Evolutionary conservation across 129 eudicot species (phyloP).

Genomic region (Flaveria linearis): DNA sequence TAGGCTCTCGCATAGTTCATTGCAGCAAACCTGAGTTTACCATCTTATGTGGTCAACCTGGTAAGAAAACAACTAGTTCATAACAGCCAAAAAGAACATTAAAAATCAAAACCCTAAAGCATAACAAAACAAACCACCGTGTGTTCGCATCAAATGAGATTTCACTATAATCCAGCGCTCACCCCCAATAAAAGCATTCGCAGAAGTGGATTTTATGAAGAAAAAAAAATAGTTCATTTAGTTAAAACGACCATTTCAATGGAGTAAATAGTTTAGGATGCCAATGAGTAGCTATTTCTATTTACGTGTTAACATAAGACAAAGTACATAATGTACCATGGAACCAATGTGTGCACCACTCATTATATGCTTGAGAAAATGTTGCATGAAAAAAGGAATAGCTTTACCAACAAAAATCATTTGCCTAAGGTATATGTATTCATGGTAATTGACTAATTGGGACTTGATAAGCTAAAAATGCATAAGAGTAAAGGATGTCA

Average conservation of each 20-base stretch:
- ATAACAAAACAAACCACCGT: background rate
- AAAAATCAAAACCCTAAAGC: background rate
- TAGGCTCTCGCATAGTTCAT: background rate
- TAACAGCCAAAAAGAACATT: background rate
- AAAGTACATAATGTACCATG: background rate
- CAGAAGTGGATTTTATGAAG: too few relatives aligned
- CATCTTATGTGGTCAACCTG: background rate
- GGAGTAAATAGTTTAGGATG: background rate
- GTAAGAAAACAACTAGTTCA: background rate
- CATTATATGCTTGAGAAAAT: background rate
- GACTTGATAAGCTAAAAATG: background rate
- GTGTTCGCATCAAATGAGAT: background rate
- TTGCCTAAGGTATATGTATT: background rate
- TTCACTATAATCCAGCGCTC: background rate
- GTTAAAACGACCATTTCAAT: background rate
- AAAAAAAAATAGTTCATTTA: background rate
- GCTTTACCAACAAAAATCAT: slow-evolving; percentile 1
- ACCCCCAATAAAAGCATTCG: too few relatives aligned
- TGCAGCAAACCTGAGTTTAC: background rate
- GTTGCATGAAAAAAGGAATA: background rate
- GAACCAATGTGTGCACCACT: background rate
- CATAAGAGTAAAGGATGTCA: background rate
- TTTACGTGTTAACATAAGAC: background rate
- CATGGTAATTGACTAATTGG: background rate
- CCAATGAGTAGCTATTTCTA: background rate